Evolutionary conservation across 2,329 filamentous ascomycete genomes (phyloP).

Genomic region (Apiospora aurea): DNA sequence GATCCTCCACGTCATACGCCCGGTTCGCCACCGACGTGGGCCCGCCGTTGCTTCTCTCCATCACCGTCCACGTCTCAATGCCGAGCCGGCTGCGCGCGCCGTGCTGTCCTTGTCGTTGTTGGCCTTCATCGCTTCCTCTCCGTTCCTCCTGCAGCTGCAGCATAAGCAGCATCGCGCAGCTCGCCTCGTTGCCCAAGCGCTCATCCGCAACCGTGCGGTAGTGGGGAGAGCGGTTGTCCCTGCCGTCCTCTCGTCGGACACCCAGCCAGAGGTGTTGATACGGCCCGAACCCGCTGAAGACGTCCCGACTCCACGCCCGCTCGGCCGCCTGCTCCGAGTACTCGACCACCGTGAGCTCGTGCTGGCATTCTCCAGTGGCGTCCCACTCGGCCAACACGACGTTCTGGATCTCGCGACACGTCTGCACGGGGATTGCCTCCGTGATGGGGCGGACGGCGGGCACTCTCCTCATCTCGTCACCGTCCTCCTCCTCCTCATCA

Average conservation of each 20-base stretch:
- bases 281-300: neutral
- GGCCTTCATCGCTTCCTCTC: too few species aligned
- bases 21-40: neutral
- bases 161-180: too few species aligned
- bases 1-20: too few species aligned
- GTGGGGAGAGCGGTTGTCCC: too few species aligned
- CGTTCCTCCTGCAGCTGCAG: too few species aligned
- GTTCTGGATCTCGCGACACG: neutral
- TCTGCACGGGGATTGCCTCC: neutral
- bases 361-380: neutral
- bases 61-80: neutral
- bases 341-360: neutral
- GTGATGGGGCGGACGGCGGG: neutral
- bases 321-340: neutral
- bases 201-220: too few species aligned
- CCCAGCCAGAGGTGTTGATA: neutral
- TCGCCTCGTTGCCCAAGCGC: neutral
- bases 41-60: neutral
- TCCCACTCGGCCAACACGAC: neutral
- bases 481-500: too few species aligned
- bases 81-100: neutral
- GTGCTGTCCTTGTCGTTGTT: too few species aligned
- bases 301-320: neutral
- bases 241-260: too few species aligned
- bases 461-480: too few species aligned